Conservation (phyloP, 1,284 basidiomycete genomes). For the Trichosporon sp. region DNA sequence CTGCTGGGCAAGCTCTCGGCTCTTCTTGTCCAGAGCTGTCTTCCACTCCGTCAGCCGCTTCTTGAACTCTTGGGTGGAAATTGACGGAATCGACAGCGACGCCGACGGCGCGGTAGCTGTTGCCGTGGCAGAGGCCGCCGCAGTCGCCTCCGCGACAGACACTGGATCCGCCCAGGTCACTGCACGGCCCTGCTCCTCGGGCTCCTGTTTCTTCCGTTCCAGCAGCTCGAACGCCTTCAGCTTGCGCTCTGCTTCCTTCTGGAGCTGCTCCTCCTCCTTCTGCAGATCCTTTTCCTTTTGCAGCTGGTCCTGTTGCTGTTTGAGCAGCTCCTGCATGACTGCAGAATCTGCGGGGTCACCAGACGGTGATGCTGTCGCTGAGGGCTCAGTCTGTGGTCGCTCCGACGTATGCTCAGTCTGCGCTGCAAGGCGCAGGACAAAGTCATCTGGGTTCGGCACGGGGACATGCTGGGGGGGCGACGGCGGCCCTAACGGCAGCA, state of each 20-base stretch:
- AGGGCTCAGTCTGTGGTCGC: neutral
- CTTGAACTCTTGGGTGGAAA: slow-evolving; percentile 21
- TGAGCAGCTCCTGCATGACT: slow-evolving; percentile 1
- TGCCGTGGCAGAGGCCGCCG: neutral
- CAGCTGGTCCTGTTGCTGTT: slow-evolving; percentile 4
- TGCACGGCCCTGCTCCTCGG: neutral
- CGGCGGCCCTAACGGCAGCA: neutral
- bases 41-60: slow-evolving; percentile 16
- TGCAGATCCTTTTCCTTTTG: slow-evolving; percentile 9
- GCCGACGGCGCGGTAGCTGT: neutral
- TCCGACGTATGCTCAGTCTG: neutral
- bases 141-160: neutral
- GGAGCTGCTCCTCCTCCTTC: slow-evolving; percentile 7
- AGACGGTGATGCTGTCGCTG: neutral
- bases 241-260: neutral
- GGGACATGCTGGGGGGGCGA: neutral
- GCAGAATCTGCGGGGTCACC: neutral
- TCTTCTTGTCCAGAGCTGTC: neutral
- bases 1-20: slow-evolving; percentile 31
- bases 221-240: neutral
- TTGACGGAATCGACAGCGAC: slow-evolving; percentile 6
- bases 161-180: neutral
- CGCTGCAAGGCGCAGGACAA: neutral
- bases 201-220: no score
- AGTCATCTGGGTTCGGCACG: neutral